A percentile compares a stretch with the other conserved stretches of the same genome.
Evolutionary conservation across 345 rosid species (phyloP).

Genomic region (Psidium guajava): DNA sequence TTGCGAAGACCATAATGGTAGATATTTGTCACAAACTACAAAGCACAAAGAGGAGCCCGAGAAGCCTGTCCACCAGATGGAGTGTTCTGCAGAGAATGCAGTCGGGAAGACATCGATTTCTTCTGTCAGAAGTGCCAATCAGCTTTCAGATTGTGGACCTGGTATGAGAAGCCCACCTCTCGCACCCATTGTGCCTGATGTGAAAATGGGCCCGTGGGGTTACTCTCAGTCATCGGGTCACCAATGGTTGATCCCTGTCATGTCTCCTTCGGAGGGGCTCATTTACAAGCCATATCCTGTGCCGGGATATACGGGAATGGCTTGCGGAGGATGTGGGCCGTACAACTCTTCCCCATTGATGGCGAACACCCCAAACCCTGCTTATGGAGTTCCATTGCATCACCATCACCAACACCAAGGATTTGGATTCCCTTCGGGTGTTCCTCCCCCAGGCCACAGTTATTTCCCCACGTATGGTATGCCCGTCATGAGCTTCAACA

Average conservation of each 20-base stretch:
- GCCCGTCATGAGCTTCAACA: slow-evolving; percentile 31
- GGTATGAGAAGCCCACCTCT: slow-evolving; percentile 15
- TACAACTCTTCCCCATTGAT: slow-evolving; percentile 27
- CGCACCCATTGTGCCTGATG: slow-evolving; percentile 11
- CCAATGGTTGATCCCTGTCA: slow-evolving; percentile 80
- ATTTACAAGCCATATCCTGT: slow-evolving; percentile 73
- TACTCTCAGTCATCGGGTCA: slow-evolving; percentile 35
- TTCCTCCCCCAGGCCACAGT: slow-evolving; percentile 38
- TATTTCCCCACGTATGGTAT: slow-evolving; percentile 62
- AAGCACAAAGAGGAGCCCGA: slow-evolving; percentile 27
- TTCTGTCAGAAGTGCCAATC: slow-evolving; percentile 18
- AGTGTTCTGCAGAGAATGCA: slow-evolving; percentile 53
- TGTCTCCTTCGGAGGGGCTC: slow-evolving; percentile 90
- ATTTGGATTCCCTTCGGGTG: slow-evolving; percentile 24
- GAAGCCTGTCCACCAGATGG: slow-evolving; percentile 27
- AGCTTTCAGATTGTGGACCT: slow-evolving; percentile 31
- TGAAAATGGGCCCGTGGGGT: slow-evolving; percentile 26
- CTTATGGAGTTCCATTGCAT: slow-evolving; percentile 26
- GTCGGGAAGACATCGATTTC: slow-evolving; percentile 26
- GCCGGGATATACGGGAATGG: slow-evolving; percentile 29
- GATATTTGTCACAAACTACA: slow-evolving; percentile 19
- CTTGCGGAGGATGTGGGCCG: slow-evolving; percentile 40
- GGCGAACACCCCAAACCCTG: slow-evolving; percentile 29
- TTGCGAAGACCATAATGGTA: slow-evolving; percentile 18
- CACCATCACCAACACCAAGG: slow-evolving; percentile 33